A percentile compares a stretch with the other conserved stretches of the same genome.
These are phyloP conservation scores for Daldinia bambusicola DNA, from an alignment of 495 filamentous ascomycete species.

Conservation along the genomic window DNA sequence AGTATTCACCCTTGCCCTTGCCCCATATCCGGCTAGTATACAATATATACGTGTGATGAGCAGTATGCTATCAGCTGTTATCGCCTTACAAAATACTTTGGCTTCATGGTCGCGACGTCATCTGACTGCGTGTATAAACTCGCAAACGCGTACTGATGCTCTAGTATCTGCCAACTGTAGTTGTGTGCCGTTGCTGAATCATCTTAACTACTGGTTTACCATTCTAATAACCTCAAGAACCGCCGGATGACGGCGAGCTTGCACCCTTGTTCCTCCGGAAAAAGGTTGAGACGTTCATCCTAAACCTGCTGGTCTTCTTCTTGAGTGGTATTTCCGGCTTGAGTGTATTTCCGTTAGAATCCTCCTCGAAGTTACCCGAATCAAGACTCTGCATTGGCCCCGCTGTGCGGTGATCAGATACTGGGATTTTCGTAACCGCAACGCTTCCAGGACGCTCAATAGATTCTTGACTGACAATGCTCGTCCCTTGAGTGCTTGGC, in stretches of 20 bases:
- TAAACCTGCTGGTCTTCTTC: constrained; percentile 61
- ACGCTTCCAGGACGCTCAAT: constrained; percentile 55
- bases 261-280: constrained; percentile 58
- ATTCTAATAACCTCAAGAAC: constrained; percentile 31
- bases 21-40: constrained; percentile 43
- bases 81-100: constrained; percentile 14
- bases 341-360: constrained; percentile 46
- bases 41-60: constrained; percentile 43
- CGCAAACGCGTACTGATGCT: constrained; percentile 23
- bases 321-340: constrained; percentile 52
- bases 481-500: constrained; percentile 67
- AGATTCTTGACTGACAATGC: constrained; percentile 64
- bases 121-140: constrained; percentile 17
- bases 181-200: constrained; percentile 17
- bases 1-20: constrained; percentile 5
- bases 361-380: constrained; percentile 43
- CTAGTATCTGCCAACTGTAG: constrained; percentile 10
- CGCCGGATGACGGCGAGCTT: constrained; percentile 51
- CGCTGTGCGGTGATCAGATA: constrained; percentile 48
- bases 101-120: constrained; percentile 15
- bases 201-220: not conserved
- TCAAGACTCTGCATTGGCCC: constrained; percentile 35
- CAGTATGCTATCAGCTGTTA: constrained; percentile 20
- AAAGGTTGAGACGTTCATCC: constrained; percentile 57
- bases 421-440: constrained; percentile 52